Evolutionary conservation across 345 rosid genomes (phyloP).

Genomic region (Conringia planisiliqua): DNA sequence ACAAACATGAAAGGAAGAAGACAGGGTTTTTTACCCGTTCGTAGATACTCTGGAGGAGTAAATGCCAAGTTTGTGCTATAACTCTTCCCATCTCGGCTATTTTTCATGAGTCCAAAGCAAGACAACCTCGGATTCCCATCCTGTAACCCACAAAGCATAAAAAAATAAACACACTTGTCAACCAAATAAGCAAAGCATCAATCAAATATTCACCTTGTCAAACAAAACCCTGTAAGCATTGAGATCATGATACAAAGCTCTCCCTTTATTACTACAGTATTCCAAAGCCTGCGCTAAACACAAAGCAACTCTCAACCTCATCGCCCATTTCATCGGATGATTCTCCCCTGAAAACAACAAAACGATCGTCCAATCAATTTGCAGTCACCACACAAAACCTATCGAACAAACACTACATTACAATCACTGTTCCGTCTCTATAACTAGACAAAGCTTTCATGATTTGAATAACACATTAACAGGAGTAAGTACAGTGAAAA

Average conservation of each 20-base stretch:
- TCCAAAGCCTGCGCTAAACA: slow-evolving; percentile 91
- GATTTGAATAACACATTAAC: neutral
- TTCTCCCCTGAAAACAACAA: slow-evolving; percentile 67
- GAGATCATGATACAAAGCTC: slow-evolving; percentile 94
- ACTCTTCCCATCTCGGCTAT: slow-evolving; percentile 98
- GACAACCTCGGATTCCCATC: slow-evolving; percentile 94
- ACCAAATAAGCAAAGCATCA: neutral
- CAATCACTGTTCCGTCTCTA: neutral
- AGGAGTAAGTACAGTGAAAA: slow-evolving; percentile 60
- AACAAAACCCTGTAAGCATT: slow-evolving; percentile 91
- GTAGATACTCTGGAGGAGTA: slow-evolving; percentile 95
- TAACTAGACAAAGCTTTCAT: neutral
- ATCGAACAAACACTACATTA: neutral
- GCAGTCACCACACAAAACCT: neutral
- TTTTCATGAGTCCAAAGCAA: slow-evolving; percentile 96
- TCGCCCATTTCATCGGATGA: slow-evolving; percentile 98
- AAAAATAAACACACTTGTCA: no score
- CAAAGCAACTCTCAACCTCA: slow-evolving; percentile 90
- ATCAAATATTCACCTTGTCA: slow-evolving; percentile 54
- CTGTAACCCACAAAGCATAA: no score
- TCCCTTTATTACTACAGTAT: slow-evolving; percentile 79
- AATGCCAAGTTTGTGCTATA: slow-evolving; percentile 97
- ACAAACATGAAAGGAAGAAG: neutral
- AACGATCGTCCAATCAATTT: neutral
- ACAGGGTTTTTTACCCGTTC: slow-evolving; percentile 56